Evolutionary conservation across 345 rosid species (phyloP).

Genomic region (Eucalyptus urophylla): DNA sequence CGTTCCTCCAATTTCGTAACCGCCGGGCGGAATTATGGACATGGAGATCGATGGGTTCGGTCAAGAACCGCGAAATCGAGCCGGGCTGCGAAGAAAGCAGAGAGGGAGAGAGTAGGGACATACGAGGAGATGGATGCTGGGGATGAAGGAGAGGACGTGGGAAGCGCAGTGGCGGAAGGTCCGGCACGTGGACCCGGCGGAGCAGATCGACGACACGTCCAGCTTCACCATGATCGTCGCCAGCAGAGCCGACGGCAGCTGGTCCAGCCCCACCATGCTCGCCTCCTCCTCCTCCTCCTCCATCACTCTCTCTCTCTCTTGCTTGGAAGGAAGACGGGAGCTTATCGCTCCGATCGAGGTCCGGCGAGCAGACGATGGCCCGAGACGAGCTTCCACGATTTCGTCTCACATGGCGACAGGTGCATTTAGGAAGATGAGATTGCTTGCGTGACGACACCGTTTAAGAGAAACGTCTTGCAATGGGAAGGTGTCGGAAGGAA

Average conservation of each 20-base stretch:
- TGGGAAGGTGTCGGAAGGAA: background rate
- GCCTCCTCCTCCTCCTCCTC: background rate
- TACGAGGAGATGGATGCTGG: conserved; percentile 65
- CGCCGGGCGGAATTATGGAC: background rate
- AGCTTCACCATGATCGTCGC: conserved; percentile 68
- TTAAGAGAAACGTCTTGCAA: background rate
- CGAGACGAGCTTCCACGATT: background rate
- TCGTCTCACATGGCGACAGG: too few species aligned
- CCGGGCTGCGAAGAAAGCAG: background rate
- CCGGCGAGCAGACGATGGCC: background rate
- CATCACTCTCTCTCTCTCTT: background rate
- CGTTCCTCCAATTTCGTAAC: background rate
- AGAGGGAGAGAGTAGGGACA: background rate
- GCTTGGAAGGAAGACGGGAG: background rate
- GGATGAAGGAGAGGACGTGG: conserved; percentile 65
- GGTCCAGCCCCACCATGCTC: conserved; percentile 35
- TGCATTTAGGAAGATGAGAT: background rate
- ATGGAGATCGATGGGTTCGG: background rate
- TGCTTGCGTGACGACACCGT: background rate
- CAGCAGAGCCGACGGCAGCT: conserved; percentile 54
- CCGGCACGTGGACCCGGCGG: conserved; percentile 58
- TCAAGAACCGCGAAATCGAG: background rate
- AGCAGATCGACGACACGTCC: conserved; percentile 70
- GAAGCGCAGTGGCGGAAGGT: conserved; percentile 38
- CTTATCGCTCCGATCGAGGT: background rate